Conservation (phyloP, 225 moss, liverwort and hornwort species). For the Ulota crispa region DNA sequence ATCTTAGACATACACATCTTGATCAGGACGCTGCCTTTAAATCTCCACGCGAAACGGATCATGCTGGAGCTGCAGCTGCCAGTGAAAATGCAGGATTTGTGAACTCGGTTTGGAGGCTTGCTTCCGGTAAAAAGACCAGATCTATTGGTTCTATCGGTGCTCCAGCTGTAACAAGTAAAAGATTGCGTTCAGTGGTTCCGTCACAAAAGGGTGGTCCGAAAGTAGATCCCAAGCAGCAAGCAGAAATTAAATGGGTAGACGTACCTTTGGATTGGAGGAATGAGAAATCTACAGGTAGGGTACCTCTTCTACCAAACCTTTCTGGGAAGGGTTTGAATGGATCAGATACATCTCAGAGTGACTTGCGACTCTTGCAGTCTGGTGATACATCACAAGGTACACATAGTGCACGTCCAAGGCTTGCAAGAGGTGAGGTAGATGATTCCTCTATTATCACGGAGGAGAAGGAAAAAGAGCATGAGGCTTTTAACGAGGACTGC, state of each 20-base stretch:
- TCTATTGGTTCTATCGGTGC: slow-evolving; percentile 67
- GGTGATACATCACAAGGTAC: slow-evolving; percentile 36
- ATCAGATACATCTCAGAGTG: slow-evolving; percentile 51
- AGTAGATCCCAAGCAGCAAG: slow-evolving; percentile 30
- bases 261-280: slow-evolving; percentile 75
- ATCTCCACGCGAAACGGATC: slow-evolving; percentile 36
- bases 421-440: slow-evolving; percentile 51
- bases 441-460: slow-evolving; percentile 56
- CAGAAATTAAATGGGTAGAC: slow-evolving; percentile 53
- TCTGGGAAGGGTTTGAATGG: slow-evolving; percentile 39
- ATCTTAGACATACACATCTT: slow-evolving; percentile 25
- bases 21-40: slow-evolving; percentile 37
- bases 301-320: slow-evolving; percentile 32
- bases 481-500: slow-evolving; percentile 41
- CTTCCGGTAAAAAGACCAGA: slow-evolving; percentile 65
- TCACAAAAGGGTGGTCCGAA: slow-evolving; percentile 42
- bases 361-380: slow-evolving; percentile 43
- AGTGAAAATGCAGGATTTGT: slow-evolving; percentile 62
- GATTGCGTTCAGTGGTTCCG: slow-evolving; percentile 46
- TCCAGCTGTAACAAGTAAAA: slow-evolving; percentile 59
- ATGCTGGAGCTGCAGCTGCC: slow-evolving; percentile 53
- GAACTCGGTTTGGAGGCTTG: slow-evolving; percentile 64
- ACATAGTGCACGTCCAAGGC: slow-evolving; percentile 37
- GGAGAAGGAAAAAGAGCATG: slow-evolving; percentile 49
- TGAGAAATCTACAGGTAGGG: slow-evolving; percentile 64